A percentile compares a stretch with the other conserved stretches of the same genome.
Evolutionary conservation across 2,329 filamentous ascomycete species (phyloP).

Genomic region (Knufia petricola): DNA sequence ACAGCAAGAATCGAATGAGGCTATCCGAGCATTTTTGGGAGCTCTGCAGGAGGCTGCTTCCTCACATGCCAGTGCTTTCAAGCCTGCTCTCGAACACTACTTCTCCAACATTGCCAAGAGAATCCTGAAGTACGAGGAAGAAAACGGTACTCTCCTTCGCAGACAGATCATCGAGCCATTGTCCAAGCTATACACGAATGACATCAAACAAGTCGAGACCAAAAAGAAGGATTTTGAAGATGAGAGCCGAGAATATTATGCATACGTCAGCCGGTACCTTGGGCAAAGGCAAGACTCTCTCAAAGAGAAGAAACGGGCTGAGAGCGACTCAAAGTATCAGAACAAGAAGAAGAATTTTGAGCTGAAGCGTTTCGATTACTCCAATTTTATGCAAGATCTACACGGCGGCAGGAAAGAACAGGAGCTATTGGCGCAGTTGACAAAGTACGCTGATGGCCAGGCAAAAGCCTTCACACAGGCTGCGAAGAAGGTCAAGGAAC

Average conservation of each 20-base stretch:
- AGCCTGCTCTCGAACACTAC: conserved; percentile 92
- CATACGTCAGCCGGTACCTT: conserved; percentile 89
- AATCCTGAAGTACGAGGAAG: conserved; percentile 75
- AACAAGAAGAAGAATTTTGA: conserved; percentile 89
- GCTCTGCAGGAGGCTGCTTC: conserved; percentile 77
- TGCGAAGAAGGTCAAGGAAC: conserved; percentile 75
- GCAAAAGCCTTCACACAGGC: conserved; percentile 72
- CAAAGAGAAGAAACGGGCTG: conserved; percentile 92
- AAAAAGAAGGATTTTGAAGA: conserved; percentile 99
- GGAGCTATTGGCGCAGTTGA: conserved; percentile 87
- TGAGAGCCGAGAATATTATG: conserved; percentile 97
- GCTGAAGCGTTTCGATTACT: conserved; percentile 96
- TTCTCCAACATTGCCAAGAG: conserved; percentile 94
- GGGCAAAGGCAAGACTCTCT: conserved; percentile 90
- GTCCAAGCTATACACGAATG: conserved; percentile 79
- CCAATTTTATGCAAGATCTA: conserved; percentile 98
- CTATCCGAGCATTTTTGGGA: conserved; percentile 71
- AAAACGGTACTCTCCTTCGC: conserved; percentile 75
- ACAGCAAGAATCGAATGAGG: conserved; percentile 76
- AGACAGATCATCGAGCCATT: conserved; percentile 92
- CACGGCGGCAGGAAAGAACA: conserved; percentile 98
- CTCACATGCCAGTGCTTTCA: conserved; percentile 92
- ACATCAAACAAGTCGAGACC: conserved; percentile 93
- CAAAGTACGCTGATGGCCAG: conserved; percentile 85
- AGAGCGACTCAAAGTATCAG: conserved; percentile 95